Evolutionary conservation across 306 rosid genomes (phyloP).

Genomic region (Prosopis cineraria): DNA sequence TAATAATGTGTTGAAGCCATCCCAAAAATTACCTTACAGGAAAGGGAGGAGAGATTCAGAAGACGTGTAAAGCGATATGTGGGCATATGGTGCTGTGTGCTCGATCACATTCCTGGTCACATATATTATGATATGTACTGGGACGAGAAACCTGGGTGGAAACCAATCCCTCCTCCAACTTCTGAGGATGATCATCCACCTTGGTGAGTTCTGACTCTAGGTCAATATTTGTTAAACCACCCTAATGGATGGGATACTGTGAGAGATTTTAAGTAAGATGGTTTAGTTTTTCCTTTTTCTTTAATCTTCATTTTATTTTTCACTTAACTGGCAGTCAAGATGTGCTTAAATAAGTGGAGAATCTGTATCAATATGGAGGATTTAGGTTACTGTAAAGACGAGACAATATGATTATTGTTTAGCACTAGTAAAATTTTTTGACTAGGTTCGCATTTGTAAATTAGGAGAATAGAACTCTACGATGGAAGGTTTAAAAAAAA

Average conservation of each 20-base stretch:
- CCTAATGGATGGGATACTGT: constrained; percentile 2
- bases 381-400: constrained; percentile 36
- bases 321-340: constrained; percentile 11
- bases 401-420: constrained; percentile 33
- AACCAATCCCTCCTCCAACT: constrained; percentile 76
- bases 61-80: constrained; percentile 72
- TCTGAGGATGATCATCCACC: constrained; percentile 88
- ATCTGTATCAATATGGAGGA: constrained; percentile 34
- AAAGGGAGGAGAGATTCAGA: constrained; percentile 73
- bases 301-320: not conserved
- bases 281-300: constrained; percentile 27
- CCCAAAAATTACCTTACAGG: constrained; percentile 42
- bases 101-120: constrained; percentile 67
- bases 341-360: constrained; percentile 35
- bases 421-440: constrained; percentile 15
- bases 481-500: too few relatives aligned
- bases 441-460: not conserved
- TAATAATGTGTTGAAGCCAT: constrained; percentile 21
- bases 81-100: constrained; percentile 92
- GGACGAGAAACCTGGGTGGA: constrained; percentile 98
- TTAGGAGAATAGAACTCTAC: not conserved
- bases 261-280: constrained; percentile 14
- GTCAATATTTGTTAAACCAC: constrained; percentile 3
- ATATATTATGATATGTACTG: constrained; percentile 93
- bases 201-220: constrained; percentile 40